A percentile compares a stretch with the other conserved stretches of the same genome.
These are phyloP conservation scores for Tylopilus felleus DNA, from an alignment of 768 basidiomycete species.

Conservation along the genomic window DNA sequence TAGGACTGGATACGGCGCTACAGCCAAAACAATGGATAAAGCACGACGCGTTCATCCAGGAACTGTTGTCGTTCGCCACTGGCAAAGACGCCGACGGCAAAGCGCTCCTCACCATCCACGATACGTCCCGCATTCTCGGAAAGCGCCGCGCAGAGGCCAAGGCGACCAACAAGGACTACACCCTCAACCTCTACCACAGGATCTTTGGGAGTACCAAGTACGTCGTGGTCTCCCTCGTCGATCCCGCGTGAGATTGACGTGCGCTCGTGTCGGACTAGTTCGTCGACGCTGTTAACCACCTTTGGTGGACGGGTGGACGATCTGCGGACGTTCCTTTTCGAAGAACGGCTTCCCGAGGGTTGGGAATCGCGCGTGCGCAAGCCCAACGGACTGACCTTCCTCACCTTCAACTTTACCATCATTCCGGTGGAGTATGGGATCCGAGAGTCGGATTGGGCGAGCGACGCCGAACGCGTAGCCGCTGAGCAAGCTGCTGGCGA, in stretches of 20 bases:
- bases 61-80: slow-evolving; percentile 56
- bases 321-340: slow-evolving; percentile 50
- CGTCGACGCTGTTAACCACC: slow-evolving; percentile 62
- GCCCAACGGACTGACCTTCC: slow-evolving; percentile 58
- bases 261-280: slow-evolving; percentile 35
- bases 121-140: slow-evolving; percentile 55
- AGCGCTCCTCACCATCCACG: slow-evolving; percentile 48
- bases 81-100: slow-evolving; percentile 52
- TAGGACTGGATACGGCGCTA: slow-evolving; percentile 53
- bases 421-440: slow-evolving; percentile 24
- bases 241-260: background rate
- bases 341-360: slow-evolving; percentile 67
- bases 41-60: slow-evolving; percentile 50
- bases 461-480: background rate
- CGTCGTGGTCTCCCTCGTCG: slow-evolving; percentile 20
- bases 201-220: slow-evolving; percentile 71
- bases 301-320: slow-evolving; percentile 65
- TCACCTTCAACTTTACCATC: slow-evolving; percentile 45
- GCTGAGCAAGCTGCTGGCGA: background rate
- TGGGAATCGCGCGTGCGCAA: slow-evolving; percentile 64
- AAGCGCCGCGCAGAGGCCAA: slow-evolving; percentile 62
- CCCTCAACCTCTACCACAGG: slow-evolving; percentile 50
- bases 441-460: slow-evolving; percentile 22
- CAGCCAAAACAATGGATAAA: slow-evolving; percentile 51
- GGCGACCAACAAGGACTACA: slow-evolving; percentile 55